Base-by-base conservation (phyloP, 306 rosid species). In the Ormosia emarginata region DNA sequence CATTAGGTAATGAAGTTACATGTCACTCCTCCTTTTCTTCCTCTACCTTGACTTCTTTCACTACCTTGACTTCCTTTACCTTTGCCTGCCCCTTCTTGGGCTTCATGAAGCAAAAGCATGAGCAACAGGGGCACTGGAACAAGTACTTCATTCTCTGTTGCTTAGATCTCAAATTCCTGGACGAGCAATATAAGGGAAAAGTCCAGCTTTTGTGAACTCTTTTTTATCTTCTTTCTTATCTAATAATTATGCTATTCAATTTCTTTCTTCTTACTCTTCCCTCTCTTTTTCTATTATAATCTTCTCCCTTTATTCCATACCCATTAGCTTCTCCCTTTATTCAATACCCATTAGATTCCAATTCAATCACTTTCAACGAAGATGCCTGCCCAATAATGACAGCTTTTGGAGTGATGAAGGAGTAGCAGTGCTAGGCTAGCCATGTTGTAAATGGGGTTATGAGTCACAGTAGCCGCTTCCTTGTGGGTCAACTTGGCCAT, bases 81-180 rank as follows among this genome's bases (percentile, higher is more conserved):
- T 85, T 84, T 37, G 89, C 68, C 32, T 79, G 71, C 9, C 85
- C 89, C 34, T 49, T 75, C 77, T 87, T 85, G 12, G 97, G 90
- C 66, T 82, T 82, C 81, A 82, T 36, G 81, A 82, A 75, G 65
- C 85, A 82, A 67, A 82, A 82, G 66, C 81, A 82, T 1, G 85
- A 82, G 66, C 85, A 82, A 29, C 66, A 82, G 13, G 85, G 85
- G 33, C 85, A 81, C 62, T 81, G 85, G 73, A 82, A 82, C 81
- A 82, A 82, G 78, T 75, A 82, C 81, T 82, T 82, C 85, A 81
- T 81, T 40, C 24, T 43, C 52, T 65, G 30, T 49, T 65, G 52
- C 75, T 66, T 56, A 55, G 85, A 81, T 81, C 62, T 66, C 59
- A 81, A 17, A 36, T 74, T 66, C 53, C 61, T 39, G 12, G 30